Evolutionary conservation across 768 basidiomycete species (phyloP).

Genomic region (Terana coerulea): DNA sequence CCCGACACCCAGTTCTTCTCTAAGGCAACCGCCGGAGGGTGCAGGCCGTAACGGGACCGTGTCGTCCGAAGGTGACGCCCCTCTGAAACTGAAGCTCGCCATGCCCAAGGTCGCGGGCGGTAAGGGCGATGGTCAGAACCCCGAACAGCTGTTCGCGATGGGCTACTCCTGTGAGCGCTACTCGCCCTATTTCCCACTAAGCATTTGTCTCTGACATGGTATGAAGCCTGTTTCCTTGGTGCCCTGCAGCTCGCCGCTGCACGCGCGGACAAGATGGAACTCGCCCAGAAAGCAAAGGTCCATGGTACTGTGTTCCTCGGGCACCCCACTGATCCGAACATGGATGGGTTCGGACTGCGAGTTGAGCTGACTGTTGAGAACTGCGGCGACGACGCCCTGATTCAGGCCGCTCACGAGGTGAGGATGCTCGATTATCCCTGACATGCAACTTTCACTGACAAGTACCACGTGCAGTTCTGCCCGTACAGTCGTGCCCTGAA

Average conservation of each 20-base stretch:
- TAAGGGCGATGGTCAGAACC: constrained; percentile 36
- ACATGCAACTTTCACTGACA: no score
- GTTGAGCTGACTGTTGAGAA: constrained; percentile 32
- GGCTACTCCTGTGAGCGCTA: constrained; percentile 30
- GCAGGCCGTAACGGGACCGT: constrained; percentile 58
- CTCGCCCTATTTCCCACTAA: no score
- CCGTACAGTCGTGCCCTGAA: constrained; percentile 65
- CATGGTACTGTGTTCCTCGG: constrained; percentile 62
- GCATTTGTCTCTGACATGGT: no score
- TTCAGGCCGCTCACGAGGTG: constrained; percentile 31
- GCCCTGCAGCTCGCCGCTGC: constrained; percentile 61
- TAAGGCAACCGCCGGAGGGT: constrained; percentile 58
- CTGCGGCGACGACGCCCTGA: constrained; percentile 28
- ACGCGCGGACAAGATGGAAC: constrained; percentile 50
- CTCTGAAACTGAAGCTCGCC: constrained; percentile 29
- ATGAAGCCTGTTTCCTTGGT: constrained; percentile 71
- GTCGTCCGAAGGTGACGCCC: constrained; percentile 27
- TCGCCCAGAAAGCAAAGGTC: constrained; percentile 56
- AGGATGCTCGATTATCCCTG: no score
- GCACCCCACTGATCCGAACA: constrained; percentile 39
- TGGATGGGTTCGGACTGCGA: constrained; percentile 30
- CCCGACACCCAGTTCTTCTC: constrained; percentile 54
- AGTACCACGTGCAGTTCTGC: constrained; percentile 56
- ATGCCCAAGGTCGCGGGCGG: constrained; percentile 32
- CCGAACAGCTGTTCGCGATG: constrained; percentile 38